These are phyloP conservation scores for Syzygium oleosum DNA, from an alignment of 345 rosid species.

Conservation along the genomic window DNA sequence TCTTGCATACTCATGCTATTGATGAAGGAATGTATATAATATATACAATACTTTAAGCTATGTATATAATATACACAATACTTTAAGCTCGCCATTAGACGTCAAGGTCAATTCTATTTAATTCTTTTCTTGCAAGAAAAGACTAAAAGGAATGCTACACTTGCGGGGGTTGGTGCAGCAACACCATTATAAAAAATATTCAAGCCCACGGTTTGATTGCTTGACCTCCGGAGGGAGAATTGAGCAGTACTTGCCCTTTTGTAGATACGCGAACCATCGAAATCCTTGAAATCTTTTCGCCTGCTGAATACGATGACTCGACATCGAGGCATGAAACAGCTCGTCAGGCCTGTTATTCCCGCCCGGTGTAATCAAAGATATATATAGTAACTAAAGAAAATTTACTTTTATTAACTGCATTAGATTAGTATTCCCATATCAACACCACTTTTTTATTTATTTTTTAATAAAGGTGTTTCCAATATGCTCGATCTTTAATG, in stretches of 20 bases:
- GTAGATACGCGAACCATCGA: background rate
- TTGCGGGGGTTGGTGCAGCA: background rate
- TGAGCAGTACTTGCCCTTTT: background rate
- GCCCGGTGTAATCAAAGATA: background rate
- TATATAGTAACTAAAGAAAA: background rate
- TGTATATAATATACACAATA: background rate
- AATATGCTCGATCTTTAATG: background rate
- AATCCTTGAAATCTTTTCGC: background rate
- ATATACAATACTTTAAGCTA: background rate
- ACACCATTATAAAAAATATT: background rate
- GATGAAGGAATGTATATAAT: background rate
- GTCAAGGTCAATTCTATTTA: background rate
- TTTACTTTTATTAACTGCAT: background rate
- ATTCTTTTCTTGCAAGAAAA: background rate
- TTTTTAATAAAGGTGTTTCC: background rate
- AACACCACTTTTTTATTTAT: accelerated
- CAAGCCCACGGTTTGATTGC: background rate
- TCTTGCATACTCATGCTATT: background rate
- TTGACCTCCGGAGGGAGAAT: background rate
- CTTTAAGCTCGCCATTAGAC: background rate
- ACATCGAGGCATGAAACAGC: background rate
- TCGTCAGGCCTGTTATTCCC: background rate
- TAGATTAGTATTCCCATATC: background rate
- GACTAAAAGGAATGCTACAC: background rate
- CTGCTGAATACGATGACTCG: background rate